A percentile compares a stretch with the other conserved stretches of the same genome.
Conservation (phyloP, 202 grass and related monocot species). For the Panicum virgatum region DNA sequence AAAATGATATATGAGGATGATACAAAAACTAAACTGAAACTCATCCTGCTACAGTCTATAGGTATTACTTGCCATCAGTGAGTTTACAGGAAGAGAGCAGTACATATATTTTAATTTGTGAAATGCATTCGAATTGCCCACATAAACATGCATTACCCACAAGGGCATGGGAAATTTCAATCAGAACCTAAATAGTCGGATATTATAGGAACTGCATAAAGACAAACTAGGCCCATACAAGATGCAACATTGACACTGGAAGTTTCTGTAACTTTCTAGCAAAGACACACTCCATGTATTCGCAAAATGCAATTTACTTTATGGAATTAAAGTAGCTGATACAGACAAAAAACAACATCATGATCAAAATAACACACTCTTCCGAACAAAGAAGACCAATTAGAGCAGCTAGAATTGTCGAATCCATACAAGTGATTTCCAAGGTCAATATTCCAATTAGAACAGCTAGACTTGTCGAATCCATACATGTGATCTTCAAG, state of each 20-base stretch:
- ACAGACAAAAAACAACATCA: not conserved
- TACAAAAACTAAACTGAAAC: not conserved
- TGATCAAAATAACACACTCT: not conserved
- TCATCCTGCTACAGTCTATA: not conserved
- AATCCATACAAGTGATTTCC: not conserved
- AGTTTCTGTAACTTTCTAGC: not conserved
- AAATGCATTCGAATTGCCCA: not conserved
- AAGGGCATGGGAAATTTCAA: not conserved
- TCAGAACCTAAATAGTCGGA: not conserved
- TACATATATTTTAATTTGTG: not conserved
- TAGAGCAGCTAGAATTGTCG: not conserved
- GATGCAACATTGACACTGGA: not conserved
- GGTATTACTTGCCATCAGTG: not conserved
- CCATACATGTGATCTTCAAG: too few species aligned
- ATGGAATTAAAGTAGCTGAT: not conserved
- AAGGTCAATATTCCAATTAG: too few species aligned
- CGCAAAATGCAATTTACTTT: not conserved
- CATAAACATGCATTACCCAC: not conserved
- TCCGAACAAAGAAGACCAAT: not conserved
- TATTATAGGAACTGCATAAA: not conserved
- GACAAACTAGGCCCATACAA: not conserved
- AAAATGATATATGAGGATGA: constrained; percentile 4
- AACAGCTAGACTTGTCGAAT: too few species aligned
- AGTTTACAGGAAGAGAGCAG: not conserved
- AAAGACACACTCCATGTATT: not conserved